phyloP scores from a whole-genome alignment of 2,329 filamentous ascomycete species.

The Akanthomyces dipterigenus region DNA sequence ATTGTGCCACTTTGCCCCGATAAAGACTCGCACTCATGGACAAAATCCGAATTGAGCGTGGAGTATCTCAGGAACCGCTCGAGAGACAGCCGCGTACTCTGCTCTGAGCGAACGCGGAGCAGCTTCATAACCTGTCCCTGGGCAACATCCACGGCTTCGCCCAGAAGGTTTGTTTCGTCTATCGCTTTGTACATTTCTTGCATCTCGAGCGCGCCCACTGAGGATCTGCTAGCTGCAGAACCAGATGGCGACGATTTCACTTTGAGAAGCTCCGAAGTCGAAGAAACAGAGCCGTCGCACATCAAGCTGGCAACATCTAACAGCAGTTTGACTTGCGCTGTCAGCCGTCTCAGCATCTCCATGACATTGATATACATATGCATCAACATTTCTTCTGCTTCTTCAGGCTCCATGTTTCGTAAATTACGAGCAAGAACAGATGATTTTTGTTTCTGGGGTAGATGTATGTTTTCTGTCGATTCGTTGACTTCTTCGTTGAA shows the following conservation, averaged over 20 bases:
- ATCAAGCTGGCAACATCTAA: conserved; percentile 72
- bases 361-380: conserved; percentile 85
- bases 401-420: background rate
- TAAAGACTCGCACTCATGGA: conserved; percentile 76
- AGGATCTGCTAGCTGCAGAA: background rate
- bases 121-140: conserved; percentile 72
- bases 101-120: conserved; percentile 68
- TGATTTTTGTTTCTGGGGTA: background rate
- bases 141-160: conserved; percentile 72
- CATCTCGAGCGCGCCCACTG: background rate
- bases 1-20: conserved; percentile 70
- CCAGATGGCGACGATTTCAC: background rate
- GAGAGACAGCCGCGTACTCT: conserved; percentile 60
- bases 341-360: conserved; percentile 76
- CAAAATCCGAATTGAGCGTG: background rate
- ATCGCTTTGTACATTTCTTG: background rate
- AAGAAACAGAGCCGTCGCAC: background rate
- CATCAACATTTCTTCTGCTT: conserved; percentile 21
- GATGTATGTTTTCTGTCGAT: background rate
- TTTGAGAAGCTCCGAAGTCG: no score
- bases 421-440: background rate
- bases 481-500: background rate
- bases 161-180: conserved; percentile 21
- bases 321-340: conserved; percentile 85
- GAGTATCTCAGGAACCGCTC: conserved; percentile 42